Evolutionary conservation across 768 basidiomycete genomes (phyloP).

Genomic region (Asterophora lycoperdoides): DNA sequence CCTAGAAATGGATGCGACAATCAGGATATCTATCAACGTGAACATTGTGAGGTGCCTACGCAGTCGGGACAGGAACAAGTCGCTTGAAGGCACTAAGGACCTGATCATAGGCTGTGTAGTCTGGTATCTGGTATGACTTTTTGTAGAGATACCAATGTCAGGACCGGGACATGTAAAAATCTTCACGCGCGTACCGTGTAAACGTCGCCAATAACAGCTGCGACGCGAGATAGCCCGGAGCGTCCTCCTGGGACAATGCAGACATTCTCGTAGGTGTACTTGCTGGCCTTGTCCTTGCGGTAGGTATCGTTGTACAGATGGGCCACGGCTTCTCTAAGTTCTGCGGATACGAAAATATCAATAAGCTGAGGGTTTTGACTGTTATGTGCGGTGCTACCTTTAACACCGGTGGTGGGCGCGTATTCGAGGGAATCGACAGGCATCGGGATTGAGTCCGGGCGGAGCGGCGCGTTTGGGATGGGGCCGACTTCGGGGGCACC

Average conservation of each 20-base stretch:
- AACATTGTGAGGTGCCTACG: slow-evolving; percentile 40
- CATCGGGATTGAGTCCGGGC: slow-evolving; percentile 61
- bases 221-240: slow-evolving; percentile 83
- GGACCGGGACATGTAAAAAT: not conserved
- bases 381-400: slow-evolving; percentile 39
- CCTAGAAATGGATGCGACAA: slow-evolving; percentile 8
- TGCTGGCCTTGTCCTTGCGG: slow-evolving; percentile 70
- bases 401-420: slow-evolving; percentile 90
- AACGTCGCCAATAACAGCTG: slow-evolving; percentile 88
- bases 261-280: slow-evolving; percentile 91
- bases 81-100: slow-evolving; percentile 82
- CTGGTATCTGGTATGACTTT: slow-evolving; percentile 85
- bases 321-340: slow-evolving; percentile 84
- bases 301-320: slow-evolving; percentile 86
- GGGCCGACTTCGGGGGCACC: slow-evolving; percentile 87
- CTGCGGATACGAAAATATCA: slow-evolving; percentile 31
- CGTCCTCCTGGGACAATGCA: slow-evolving; percentile 95
- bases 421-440: slow-evolving; percentile 79
- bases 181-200: slow-evolving; percentile 54
- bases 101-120: slow-evolving; percentile 88
- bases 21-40: slow-evolving; percentile 22
- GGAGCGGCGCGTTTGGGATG: slow-evolving; percentile 68
- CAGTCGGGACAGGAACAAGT: slow-evolving; percentile 86
- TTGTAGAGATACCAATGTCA: slow-evolving; percentile 5
- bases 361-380: not conserved